Evolutionary conservation across 1,139 yeast genomes (phyloP).

Genomic region (Yamadazyma diospyri): DNA sequence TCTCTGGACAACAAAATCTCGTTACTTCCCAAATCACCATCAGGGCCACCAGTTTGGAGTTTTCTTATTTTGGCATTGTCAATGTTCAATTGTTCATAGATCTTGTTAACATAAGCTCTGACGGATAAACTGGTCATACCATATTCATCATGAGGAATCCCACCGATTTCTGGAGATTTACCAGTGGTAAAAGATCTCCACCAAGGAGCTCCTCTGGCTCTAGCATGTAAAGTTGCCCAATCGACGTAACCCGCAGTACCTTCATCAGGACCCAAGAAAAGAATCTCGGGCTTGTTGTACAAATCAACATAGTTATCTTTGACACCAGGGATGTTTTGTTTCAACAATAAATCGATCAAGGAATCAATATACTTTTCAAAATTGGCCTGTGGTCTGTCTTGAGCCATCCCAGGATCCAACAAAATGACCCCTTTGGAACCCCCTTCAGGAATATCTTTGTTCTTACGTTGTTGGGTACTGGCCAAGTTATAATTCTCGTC

Average conservation of each 20-base stretch:
- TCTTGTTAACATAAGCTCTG: slow-evolving; percentile 85
- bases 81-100: slow-evolving; percentile 72
- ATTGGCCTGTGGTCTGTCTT: slow-evolving; percentile 78
- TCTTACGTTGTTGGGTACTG: slow-evolving; percentile 92
- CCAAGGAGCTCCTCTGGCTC: slow-evolving; percentile 93
- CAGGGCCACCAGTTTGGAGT: slow-evolving; percentile 98
- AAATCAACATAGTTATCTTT: slow-evolving; percentile 86
- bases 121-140: slow-evolving; percentile 98
- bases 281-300: slow-evolving; percentile 79
- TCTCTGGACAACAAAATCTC: slow-evolving; percentile 82
- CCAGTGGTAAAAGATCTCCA: slow-evolving; percentile 99
- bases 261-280: slow-evolving; percentile 98
- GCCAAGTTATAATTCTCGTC: slow-evolving; percentile 97
- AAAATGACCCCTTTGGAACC: slow-evolving; percentile 97
- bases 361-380: slow-evolving; percentile 93
- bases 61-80: slow-evolving; percentile 60
- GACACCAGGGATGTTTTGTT: slow-evolving; percentile 68
- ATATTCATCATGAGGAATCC: slow-evolving; percentile 96
- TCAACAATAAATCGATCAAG: slow-evolving; percentile 79
- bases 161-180: slow-evolving; percentile 87
- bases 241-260: slow-evolving; percentile 94
- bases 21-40: slow-evolving; percentile 95
- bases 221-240: slow-evolving; percentile 98
- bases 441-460: slow-evolving; percentile 98
- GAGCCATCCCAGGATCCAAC: slow-evolving; percentile 76